Conservation (phyloP, 2,329 filamentous ascomycete genomes). For the Cladophialophora carrionii region DNA sequence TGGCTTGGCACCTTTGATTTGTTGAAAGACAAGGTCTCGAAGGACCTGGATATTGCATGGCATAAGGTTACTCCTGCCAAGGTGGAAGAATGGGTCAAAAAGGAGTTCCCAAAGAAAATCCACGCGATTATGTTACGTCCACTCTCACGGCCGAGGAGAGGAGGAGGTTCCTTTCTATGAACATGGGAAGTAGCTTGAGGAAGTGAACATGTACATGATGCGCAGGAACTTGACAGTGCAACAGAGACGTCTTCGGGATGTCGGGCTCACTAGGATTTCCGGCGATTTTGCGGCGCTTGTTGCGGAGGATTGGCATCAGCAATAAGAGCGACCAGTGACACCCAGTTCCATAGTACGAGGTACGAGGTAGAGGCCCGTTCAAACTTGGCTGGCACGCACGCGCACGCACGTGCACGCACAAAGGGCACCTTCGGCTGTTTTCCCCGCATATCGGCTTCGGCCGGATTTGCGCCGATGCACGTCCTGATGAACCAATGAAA, state of each 20-base stretch:
- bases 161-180: neutral
- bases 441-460: slow-evolving; percentile 9
- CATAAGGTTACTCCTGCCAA: slow-evolving; percentile 23
- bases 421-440: neutral
- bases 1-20: neutral
- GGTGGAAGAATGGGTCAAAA: slow-evolving; percentile 24
- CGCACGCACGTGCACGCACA: no score
- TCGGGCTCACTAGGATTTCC: neutral
- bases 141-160: slow-evolving; percentile 1
- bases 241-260: neutral
- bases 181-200: neutral
- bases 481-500: neutral
- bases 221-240: neutral
- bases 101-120: slow-evolving; percentile 16
- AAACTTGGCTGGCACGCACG: no score
- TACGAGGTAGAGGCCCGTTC: neutral
- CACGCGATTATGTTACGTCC: neutral
- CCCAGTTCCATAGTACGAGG: no score
- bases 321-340: neutral
- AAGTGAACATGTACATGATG: neutral
- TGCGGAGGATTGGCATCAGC: neutral
- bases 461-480: slow-evolving; percentile 5
- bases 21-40: slow-evolving; percentile 26
- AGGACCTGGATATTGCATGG: slow-evolving; percentile 29
- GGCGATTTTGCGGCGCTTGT: neutral